phyloP scores from a whole-genome alignment of 306 rosid genomes.

The cucumber (Cucumis sativus) region Cucumber_9930_V3 NC_026657.2:8145001-8145500 shows the following conservation, averaged over 20 bases:
- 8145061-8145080: too few relatives aligned
- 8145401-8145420: not conserved
- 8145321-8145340: not conserved
- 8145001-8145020: too few relatives aligned
- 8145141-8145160: not conserved
- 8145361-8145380: not conserved
- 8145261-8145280: not conserved
- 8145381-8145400: not conserved
- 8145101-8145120: too few relatives aligned
- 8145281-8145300: not conserved
- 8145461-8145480: not conserved
- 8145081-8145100: too few relatives aligned
- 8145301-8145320: not conserved
- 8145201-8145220: not conserved
- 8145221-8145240: not conserved
- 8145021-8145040: too few relatives aligned
- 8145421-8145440: not conserved
- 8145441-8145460: not conserved
- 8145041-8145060: too few relatives aligned
- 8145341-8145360: not conserved
- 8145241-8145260: not conserved
- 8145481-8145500: not conserved
- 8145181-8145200: not conserved
- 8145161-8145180: not conserved
- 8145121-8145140: not conserved